A percentile compares a stretch with the other conserved stretches of the same genome.
These are phyloP conservation scores for Phialemonium atrogriseum DNA, from an alignment of 2,329 filamentous ascomycete genomes.

Conservation along the genomic window DNA sequence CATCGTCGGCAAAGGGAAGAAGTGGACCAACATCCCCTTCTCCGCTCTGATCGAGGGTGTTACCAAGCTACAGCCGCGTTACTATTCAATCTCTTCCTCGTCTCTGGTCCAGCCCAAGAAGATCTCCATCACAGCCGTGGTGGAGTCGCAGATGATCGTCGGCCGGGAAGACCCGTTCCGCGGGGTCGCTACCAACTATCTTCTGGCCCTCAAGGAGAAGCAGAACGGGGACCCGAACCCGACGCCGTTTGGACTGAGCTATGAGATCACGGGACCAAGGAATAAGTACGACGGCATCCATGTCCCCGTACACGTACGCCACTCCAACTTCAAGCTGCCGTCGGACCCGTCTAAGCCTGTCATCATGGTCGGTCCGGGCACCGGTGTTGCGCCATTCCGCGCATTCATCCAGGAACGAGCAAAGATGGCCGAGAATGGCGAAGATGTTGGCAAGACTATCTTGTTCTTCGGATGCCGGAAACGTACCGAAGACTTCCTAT, in stretches of 20 bases:
- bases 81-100: slow-evolving; percentile 98
- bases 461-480: slow-evolving; percentile 96
- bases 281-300: slow-evolving; percentile 97
- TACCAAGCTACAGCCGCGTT: slow-evolving; percentile 91
- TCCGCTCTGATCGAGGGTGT: slow-evolving; percentile 90
- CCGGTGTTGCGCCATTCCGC: slow-evolving; percentile 92
- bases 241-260: slow-evolving; percentile 75
- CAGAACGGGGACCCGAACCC: slow-evolving; percentile 82
- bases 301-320: slow-evolving; percentile 89
- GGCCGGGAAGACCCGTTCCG: slow-evolving; percentile 73
- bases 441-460: slow-evolving; percentile 77
- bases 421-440: slow-evolving; percentile 69
- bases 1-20: slow-evolving; percentile 60
- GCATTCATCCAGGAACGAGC: slow-evolving; percentile 92
- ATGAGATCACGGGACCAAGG: slow-evolving; percentile 78
- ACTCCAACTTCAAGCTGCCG: slow-evolving; percentile 98
- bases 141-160: slow-evolving; percentile 73
- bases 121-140: slow-evolving; percentile 90
- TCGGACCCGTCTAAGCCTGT: slow-evolving; percentile 90
- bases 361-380: slow-evolving; percentile 94
- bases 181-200: slow-evolving; percentile 94
- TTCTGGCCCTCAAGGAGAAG: slow-evolving; percentile 91
- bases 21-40: slow-evolving; percentile 83
- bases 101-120: slow-evolving; percentile 89
- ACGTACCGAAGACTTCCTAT: slow-evolving; percentile 82